Conservation (phyloP, 768 basidiomycete species). For the Mycena maculata region DNA sequence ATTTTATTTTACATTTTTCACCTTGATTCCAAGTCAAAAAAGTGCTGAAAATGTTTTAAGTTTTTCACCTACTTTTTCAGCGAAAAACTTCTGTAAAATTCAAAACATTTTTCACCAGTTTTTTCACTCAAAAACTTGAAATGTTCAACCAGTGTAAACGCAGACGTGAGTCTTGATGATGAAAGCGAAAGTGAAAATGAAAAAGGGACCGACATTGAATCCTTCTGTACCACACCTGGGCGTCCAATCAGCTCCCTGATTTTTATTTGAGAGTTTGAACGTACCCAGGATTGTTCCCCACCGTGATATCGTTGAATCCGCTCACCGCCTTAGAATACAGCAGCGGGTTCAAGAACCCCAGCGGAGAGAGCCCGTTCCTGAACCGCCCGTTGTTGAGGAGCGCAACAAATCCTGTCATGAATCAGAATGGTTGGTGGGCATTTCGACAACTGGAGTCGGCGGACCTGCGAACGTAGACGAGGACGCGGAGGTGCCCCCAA, state of each 20-base stretch:
- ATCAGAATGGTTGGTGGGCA: too few species aligned
- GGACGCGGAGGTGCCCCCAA: constrained; percentile 43
- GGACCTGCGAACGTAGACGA: constrained; percentile 44
- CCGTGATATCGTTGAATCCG: constrained; percentile 67
- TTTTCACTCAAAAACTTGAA: too few species aligned
- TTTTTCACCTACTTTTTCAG: too few species aligned
- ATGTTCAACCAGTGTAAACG: too few species aligned
- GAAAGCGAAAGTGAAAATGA: not conserved
- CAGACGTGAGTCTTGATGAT: too few species aligned
- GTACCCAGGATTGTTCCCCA: constrained; percentile 59
- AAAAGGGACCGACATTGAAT: constrained; percentile 60
- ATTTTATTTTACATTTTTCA: too few species aligned
- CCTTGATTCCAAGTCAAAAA: too few species aligned
- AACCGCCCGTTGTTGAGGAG: constrained; percentile 72
- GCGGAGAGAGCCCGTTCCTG: constrained; percentile 50
- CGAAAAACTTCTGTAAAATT: too few species aligned
- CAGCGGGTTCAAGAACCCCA: constrained; percentile 76
- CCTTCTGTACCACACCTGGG: constrained; percentile 65
- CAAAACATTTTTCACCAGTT: too few species aligned
- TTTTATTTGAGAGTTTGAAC: too few species aligned
- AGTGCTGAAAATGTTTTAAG: too few species aligned
- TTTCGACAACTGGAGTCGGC: constrained; percentile 40
- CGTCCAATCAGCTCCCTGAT: not conserved
- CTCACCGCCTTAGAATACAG: constrained; percentile 56
- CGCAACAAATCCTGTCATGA: constrained; percentile 68